Evolutionary conservation across 495 filamentous ascomycete species (phyloP).

Genomic region (Neurospora terricola): DNA sequence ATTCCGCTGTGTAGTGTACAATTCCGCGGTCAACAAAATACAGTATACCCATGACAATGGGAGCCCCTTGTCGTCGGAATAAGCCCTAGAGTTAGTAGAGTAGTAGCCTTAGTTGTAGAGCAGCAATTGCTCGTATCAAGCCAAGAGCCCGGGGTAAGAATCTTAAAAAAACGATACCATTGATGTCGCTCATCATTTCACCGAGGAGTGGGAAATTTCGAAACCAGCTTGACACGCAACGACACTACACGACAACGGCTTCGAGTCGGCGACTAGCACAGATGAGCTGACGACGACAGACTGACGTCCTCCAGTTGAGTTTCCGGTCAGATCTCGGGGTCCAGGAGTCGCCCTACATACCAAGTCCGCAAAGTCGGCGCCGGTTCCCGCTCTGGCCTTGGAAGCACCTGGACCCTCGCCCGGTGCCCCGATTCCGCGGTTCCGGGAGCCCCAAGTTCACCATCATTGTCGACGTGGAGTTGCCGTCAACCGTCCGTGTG

Average conservation of each 20-base stretch:
- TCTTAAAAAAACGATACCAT: neutral
- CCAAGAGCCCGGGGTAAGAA: neutral
- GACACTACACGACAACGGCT: neutral
- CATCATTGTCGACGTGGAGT: neutral
- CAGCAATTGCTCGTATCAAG: neutral
- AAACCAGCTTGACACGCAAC: neutral
- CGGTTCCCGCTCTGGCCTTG: neutral
- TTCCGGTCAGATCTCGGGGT: neutral
- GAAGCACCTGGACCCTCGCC: neutral
- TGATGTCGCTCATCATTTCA: neutral
- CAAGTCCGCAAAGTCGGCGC: neutral
- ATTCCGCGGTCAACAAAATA: neutral
- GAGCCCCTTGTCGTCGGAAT: neutral
- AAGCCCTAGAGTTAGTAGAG: neutral
- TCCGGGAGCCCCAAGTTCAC: neutral
- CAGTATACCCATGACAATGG: neutral
- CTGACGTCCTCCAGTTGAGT: neutral
- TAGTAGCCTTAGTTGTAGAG: neutral
- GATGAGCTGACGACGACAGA: neutral
- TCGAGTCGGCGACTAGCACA: neutral
- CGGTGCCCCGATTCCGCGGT: neutral
- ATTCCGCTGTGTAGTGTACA: neutral
- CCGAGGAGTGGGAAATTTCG: neutral
- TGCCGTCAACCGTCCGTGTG: neutral
- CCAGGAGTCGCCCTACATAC: neutral